Conservation (phyloP, 805 yeast genomes). For the Debaryomyces tyrocola region DNA sequence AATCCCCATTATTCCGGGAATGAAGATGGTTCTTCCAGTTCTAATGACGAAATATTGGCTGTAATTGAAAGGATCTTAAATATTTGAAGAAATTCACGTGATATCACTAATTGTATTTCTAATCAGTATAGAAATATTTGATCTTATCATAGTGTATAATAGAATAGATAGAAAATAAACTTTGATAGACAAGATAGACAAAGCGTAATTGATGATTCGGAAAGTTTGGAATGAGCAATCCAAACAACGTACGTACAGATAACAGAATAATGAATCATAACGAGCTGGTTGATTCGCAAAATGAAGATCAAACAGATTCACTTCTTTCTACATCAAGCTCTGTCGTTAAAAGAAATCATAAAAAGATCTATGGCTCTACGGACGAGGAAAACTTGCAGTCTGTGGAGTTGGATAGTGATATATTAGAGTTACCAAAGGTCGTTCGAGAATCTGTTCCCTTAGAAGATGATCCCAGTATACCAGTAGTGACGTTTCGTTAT, state of each 20-base stretch:
- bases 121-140: neutral
- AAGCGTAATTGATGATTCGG: too few species aligned
- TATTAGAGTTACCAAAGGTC: conserved; percentile 27
- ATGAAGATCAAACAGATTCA: neutral
- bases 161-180: neutral
- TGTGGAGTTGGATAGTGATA: conserved; percentile 14
- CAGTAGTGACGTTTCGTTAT: conserved; percentile 38
- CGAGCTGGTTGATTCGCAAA: too few species aligned
- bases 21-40: conserved; percentile 1
- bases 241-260: too few species aligned
- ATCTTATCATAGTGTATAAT: neutral
- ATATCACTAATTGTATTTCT: neutral
- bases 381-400: conserved; percentile 2
- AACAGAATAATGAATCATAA: too few species aligned
- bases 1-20: conserved; percentile 21
- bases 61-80: conserved; percentile 1
- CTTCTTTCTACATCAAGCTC: neutral
- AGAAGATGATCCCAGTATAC: conserved; percentile 39
- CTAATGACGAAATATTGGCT: neutral
- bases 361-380: neutral
- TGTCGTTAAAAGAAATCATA: neutral
- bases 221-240: too few species aligned
- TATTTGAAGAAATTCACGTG: neutral
- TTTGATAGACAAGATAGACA: neutral
- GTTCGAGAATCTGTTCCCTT: conserved; percentile 38